Evolutionary conservation across 2,329 filamentous ascomycete genomes (phyloP), one percentile per base, ranked within the genome.

Genomic region (Lecanosticta acicola): DNA sequence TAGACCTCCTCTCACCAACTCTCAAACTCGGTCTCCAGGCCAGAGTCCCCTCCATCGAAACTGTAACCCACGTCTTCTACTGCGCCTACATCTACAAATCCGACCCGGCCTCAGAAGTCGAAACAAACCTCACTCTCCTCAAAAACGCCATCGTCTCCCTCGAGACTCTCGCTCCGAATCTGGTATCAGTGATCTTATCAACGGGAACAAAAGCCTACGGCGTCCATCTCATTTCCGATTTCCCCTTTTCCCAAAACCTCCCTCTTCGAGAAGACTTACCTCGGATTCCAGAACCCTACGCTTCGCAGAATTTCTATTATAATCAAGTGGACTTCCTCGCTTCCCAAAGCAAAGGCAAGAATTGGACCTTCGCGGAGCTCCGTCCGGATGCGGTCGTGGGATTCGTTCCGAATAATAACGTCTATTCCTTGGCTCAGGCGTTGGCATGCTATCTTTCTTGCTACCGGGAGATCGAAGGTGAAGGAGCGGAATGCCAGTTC

Each of bases 21-120:
- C 39, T 41, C 21, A 11, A 5, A 13, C 3, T 16, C 3, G 51
- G 52, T 13, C 57, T 58, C 20, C 45, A 71, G 39, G 57, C 60
- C 37, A 43, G 64, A 59, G 34, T 71, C 21, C 45, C 63, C 1
- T 59, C 61, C 2, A 58, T 72, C 7, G 56, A 62, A 7, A 60
- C 65, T 19, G 66, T 72, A 1, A 72, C 69, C 17, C 70, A 73
- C 58, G 64, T 71, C 10, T 70, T 70, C 55, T 73, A 68, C 45
- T 51, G 71, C 20, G 65, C 40, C 33, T 45, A 41, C 39, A 46
- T 42, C 54, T 68, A 66, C 11, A 63, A 61, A 17, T 59, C 62
- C 16, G 65, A 71, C 45, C 41, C 66, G 4, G 51, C 64, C 7
- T 58, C 67, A 45, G 67, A 71, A 49, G 49, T 63, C 35, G 56